Percentiles rank a stretch among this genome's conserved stretches.
These are phyloP conservation scores for Eurotiales sp. DNA, from an alignment of 2,329 filamentous ascomycete species.

Conservation along the genomic window DNA sequence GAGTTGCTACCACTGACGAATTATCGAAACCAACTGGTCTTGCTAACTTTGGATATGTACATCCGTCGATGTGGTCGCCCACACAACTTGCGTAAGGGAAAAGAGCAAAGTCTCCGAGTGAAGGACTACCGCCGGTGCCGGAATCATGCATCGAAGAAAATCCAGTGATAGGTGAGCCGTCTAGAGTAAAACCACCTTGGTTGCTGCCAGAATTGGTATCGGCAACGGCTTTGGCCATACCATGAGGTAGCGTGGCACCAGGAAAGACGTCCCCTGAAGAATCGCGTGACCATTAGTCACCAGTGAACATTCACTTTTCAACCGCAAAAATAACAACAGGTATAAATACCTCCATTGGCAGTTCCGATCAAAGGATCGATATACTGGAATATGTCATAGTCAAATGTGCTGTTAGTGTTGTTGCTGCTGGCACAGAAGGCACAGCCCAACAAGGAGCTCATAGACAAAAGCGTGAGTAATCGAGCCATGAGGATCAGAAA, in stretches of 20 bases:
- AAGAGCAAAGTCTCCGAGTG: constrained; percentile 68
- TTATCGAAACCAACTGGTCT: constrained; percentile 48
- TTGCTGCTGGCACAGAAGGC: constrained; percentile 13
- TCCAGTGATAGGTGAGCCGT: constrained; percentile 49
- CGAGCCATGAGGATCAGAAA: constrained; percentile 11
- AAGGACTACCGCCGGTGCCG: constrained; percentile 53
- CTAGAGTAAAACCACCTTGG: constrained; percentile 54
- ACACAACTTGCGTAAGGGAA: constrained; percentile 63
- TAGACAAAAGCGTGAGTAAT: constrained; percentile 11
- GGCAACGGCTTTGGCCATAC: constrained; percentile 55
- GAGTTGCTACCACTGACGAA: constrained; percentile 54
- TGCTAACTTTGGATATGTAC: constrained; percentile 55
- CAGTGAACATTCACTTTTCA: neutral
- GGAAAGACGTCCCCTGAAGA: constrained; percentile 53
- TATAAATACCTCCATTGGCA: constrained; percentile 41
- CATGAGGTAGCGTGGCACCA: constrained; percentile 53
- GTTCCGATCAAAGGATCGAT: constrained; percentile 54
- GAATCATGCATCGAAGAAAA: constrained; percentile 51
- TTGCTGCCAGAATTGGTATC: constrained; percentile 50
- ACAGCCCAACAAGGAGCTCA: constrained; percentile 13
- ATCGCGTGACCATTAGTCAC: neutral
- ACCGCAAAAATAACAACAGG: neutral
- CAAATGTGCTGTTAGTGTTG: constrained; percentile 16
- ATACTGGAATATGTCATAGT: constrained; percentile 43
- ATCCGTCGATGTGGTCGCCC: constrained; percentile 58